phyloP scores from a whole-genome alignment of 495 filamentous ascomycete genomes.

The Talaromyces wortmannii region DNA sequence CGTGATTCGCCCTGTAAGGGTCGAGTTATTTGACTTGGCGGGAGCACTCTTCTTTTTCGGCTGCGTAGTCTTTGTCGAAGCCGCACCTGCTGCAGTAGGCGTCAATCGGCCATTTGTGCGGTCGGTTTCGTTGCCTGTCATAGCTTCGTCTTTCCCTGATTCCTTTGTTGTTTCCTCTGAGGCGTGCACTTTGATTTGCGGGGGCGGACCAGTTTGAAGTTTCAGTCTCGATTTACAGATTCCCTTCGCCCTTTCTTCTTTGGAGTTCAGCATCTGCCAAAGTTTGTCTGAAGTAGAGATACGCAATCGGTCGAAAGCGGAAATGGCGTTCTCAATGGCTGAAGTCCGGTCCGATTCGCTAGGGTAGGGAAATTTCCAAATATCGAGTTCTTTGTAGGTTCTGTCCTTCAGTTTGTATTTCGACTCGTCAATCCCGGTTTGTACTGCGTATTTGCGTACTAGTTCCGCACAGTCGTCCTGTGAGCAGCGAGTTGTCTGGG shows the following conservation, averaged over 20 bases:
- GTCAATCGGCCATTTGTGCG: constrained; percentile 35
- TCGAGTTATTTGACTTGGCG: constrained; percentile 44
- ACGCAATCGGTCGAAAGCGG: constrained; percentile 71
- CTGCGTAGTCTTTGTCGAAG: constrained; percentile 51
- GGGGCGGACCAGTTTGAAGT: constrained; percentile 49
- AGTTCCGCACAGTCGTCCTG: constrained; percentile 50
- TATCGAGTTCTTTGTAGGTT: constrained; percentile 74
- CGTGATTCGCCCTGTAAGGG: constrained; percentile 42
- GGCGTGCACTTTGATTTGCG: constrained; percentile 52
- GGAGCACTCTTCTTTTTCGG: constrained; percentile 53
- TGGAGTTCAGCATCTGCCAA: constrained; percentile 74
- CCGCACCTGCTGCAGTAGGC: constrained; percentile 39
- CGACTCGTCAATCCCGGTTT: constrained; percentile 51
- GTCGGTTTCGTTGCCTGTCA: constrained; percentile 49
- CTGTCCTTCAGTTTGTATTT: constrained; percentile 65
- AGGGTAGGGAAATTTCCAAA: constrained; percentile 69
- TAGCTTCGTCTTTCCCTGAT: constrained; percentile 15
- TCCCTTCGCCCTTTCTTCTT: constrained; percentile 71
- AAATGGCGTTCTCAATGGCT: constrained; percentile 81
- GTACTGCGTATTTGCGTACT: constrained; percentile 48
- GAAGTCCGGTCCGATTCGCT: constrained; percentile 60
- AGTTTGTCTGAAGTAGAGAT: constrained; percentile 63
- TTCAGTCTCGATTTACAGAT: constrained; percentile 71
- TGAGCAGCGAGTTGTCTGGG: constrained; percentile 46
- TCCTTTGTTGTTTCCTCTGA: constrained; percentile 36